Evolutionary conservation across 148 eudicot genomes (phyloP).

Genomic region (Cornus suecica): DNA sequence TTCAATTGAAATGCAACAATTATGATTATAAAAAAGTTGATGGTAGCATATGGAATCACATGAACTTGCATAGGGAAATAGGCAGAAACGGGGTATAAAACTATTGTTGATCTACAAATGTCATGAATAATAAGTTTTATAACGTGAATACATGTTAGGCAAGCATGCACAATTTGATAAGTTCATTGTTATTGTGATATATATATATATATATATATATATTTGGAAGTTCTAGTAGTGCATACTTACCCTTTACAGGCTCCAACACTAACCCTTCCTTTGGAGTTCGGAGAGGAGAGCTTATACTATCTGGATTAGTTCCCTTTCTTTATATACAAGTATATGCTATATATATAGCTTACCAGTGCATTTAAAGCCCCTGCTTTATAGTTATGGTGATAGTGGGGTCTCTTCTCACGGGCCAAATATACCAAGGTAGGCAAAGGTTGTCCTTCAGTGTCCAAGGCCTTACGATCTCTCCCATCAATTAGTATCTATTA

Average conservation of each 20-base stretch:
- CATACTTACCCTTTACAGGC: too few species aligned
- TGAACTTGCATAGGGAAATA: background rate
- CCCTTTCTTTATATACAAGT: background rate
- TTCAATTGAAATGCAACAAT: background rate
- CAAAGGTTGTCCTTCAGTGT: background rate
- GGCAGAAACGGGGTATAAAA: too few species aligned
- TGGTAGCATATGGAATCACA: background rate
- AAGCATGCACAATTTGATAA: background rate
- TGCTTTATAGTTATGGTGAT: conserved; percentile 11
- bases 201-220: too few species aligned
- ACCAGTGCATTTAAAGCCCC: conserved; percentile 17
- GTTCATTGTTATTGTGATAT: background rate
- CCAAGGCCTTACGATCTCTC: background rate
- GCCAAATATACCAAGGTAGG: conserved; percentile 11
- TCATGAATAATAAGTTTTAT: background rate
- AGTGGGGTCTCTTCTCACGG: conserved; percentile 11
- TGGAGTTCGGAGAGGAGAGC: too few species aligned
- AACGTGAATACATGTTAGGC: background rate
- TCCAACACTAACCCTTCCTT: too few species aligned
- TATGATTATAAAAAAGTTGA: background rate
- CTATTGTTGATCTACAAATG: background rate
- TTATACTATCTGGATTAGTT: background rate
- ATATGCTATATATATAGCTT: background rate
- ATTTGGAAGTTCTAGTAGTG: too few species aligned
- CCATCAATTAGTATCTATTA: conserved; percentile 9